Base-by-base conservation (phyloP, 495 filamentous ascomycete species). In the Massariosphaeria phaeospora region DNA sequence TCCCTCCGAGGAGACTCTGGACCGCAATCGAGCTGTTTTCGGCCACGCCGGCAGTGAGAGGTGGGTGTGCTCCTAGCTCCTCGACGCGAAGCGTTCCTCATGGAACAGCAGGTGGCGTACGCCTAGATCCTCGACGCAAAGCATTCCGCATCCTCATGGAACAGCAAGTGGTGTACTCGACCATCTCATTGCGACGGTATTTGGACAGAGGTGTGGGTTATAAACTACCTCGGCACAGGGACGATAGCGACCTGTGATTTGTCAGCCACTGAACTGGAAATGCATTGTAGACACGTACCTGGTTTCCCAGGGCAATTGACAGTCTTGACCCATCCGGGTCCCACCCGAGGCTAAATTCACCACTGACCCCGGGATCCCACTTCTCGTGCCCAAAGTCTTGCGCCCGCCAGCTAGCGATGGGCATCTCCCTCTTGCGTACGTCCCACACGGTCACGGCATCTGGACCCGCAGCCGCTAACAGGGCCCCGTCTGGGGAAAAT, bases 251-350 rank as follows among this genome's bases (percentile, higher is more conserved):
- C 54, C 64, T 67, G 17, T 13, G 20, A 34, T 10, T 2, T 17
- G 43, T 64, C 51, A 67, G 61, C 24, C 13, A 1, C 11, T 11
- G 15, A 26, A 27, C 2, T 29, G 39, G 10, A 9, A 6, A 42
- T 34, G 38, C 29, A 11, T n/a, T 39, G 17, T 34, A 11, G 23
- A 61, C 17, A 38, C 81, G 61, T 75, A 90, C 88, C 72, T 82
- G 75, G 56, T 79, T 83, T 51, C 81, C 82, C 21, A 82, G 75
- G 15, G 86, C 84, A 65, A 84, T 86, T 1, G 84, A 86, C 51
- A 95, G 74, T 63, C 80, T 83, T 59, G 84, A 81, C 1, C 86
- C 85, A 66, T 88, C 79, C 0, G 77, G 74, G 70, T 91, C 85
- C 88, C 88, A 95, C 40, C 79, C 77, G 17, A 91, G 64, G 52